Evolutionary conservation across 768 basidiomycete genomes (phyloP).

Genomic region (Naganishia vaughanmartiniae): DNA sequence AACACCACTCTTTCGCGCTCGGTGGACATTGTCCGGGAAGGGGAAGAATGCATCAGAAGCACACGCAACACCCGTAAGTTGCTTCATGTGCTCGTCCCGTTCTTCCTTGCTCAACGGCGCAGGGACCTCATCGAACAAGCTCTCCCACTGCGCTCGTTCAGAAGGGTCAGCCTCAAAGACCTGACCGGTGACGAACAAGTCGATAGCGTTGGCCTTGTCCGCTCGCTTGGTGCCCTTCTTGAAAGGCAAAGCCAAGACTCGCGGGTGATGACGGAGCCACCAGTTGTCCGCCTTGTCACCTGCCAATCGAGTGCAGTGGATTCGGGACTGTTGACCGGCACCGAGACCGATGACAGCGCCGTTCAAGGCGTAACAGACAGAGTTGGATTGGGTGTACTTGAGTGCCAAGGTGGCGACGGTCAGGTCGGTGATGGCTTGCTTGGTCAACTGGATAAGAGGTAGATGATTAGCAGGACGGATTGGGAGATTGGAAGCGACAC

Average conservation of each 20-base stretch:
- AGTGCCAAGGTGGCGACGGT: constrained; percentile 93
- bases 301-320: constrained; percentile 97
- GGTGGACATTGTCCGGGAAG: constrained; percentile 95
- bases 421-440: constrained; percentile 76
- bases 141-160: constrained; percentile 88
- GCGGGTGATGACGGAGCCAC: constrained; percentile 97
- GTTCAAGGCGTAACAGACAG: constrained; percentile 87
- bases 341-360: constrained; percentile 93
- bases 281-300: constrained; percentile 98
- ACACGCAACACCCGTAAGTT: constrained; percentile 82
- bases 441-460: constrained; percentile 61
- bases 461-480: not conserved
- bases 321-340: constrained; percentile 96
- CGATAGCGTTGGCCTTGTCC: constrained; percentile 97
- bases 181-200: constrained; percentile 89
- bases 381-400: constrained; percentile 99
- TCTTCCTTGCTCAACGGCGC: constrained; percentile 66
- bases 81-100: constrained; percentile 67
- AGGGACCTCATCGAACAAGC: constrained; percentile 71
- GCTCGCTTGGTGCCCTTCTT: constrained; percentile 96
- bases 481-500: constrained; percentile 38
- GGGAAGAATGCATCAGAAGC: constrained; percentile 99
- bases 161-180: constrained; percentile 69
- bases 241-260: constrained; percentile 87
- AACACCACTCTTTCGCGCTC: constrained; percentile 86